Evolutionary conservation across 768 basidiomycete species (phyloP), one percentile per base, ranked within the genome.

Genomic region (Sistotremastrum suecicum): DNA sequence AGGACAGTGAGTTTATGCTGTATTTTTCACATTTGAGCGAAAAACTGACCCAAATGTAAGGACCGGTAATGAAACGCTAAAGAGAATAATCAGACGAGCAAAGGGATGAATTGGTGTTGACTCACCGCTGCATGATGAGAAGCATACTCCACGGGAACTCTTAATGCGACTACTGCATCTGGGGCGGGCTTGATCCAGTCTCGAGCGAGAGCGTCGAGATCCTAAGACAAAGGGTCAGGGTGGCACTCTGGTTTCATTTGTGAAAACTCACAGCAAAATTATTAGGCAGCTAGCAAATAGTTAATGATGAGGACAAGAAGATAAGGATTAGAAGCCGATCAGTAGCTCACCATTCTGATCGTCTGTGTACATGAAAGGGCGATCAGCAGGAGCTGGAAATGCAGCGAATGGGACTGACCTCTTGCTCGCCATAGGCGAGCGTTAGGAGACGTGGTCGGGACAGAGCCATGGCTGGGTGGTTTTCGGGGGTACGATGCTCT

Each of bases 121-220:
- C 83, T 57, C 58, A 89, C 85, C 41, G 85, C 79, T 44, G 87
- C 86, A 54, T 84, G 80, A 33, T 86, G 70, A 30, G 86, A 86
- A 2, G 83, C 87, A 62, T 74, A 88, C 61, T 90, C 87, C n/a
- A 85, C 80, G 2, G 87, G 87, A 0, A 89, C 76, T 29, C 87
- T 82, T 47, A 90, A 64, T 50, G 71, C 70, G 66, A 89, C 84
- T 39, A 71, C 62, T 37, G 75, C 80, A 59, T 82, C 83, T 44
- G 85, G 83, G 10, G 87, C 84, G 8, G 86, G 85, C 55, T 85
- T 87, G 29, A 80, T 76, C 87, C 87, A 90, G 47, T 87, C 83
- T 56, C 82, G 70, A 7, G 85, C 87, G 41, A 82, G 71, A 30
- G 71, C 74, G 53, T 86, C 83, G 28, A 88, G 75, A 62, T 90